These are phyloP conservation scores for Giardia duodenalis DNA, from an alignment of 208 protist genomes.

Conservation along the genomic window DNA sequence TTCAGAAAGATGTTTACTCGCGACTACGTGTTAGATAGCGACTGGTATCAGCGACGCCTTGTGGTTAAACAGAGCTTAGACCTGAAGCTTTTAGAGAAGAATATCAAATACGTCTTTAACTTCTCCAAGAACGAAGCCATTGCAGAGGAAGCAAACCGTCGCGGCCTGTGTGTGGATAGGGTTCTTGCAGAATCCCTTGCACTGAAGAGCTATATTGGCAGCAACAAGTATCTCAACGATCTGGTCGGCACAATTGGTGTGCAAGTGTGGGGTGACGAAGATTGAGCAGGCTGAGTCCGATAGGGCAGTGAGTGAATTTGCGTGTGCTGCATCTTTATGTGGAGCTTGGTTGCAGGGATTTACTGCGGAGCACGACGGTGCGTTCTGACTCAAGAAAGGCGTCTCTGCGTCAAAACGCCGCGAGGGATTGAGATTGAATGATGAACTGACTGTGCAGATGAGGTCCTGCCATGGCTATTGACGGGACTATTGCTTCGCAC, in stretches of 20 bases:
- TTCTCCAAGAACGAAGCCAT: background rate
- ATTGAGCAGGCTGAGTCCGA: too few relatives aligned
- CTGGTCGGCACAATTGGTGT: conserved; percentile 15
- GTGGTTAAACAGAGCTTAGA: background rate
- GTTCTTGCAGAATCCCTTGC: background rate
- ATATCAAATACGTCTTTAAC: background rate
- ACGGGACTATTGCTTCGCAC: too few relatives aligned
- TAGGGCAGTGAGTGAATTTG: too few relatives aligned
- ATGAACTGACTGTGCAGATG: too few relatives aligned
- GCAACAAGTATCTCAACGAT: conserved; percentile 15
- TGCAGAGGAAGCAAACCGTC: background rate
- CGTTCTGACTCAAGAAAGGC: too few relatives aligned
- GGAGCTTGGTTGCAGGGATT: too few relatives aligned
- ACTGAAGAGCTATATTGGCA: background rate
- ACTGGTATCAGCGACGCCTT: conserved; percentile 38
- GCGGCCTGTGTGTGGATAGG: background rate
- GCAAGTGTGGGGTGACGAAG: background rate
- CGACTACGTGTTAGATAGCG: conserved; percentile 37
- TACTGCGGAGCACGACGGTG: too few relatives aligned
- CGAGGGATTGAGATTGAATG: too few relatives aligned
- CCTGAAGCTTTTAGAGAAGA: background rate
- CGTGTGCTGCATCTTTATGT: too few relatives aligned
- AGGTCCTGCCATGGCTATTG: too few relatives aligned
- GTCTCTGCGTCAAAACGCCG: too few relatives aligned
- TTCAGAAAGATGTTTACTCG: conserved; percentile 39